Evolutionary conservation across 2,329 filamentous ascomycete genomes (phyloP), one percentile per base, ranked within the genome.

Genomic region (Karstenula rhodostoma): DNA sequence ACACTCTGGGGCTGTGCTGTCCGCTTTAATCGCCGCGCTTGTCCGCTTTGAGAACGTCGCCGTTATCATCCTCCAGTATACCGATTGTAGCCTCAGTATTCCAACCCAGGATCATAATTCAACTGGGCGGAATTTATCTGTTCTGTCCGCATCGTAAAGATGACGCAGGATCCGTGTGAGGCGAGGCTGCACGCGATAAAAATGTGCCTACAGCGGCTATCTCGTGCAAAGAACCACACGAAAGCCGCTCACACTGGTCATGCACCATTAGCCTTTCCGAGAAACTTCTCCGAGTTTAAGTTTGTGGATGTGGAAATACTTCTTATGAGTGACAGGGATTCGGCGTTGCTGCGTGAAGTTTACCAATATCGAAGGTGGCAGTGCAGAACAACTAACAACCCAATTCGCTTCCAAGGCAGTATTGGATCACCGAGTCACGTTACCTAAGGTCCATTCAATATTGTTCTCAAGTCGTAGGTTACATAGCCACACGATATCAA

Each of bases 71-170:
- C 7, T 12, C 19, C 19, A 44, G 2, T 4, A 43, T 43, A 43
- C 40, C 40, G 17, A 43, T 6, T 19, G 19, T 19, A 23, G 8
- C n/a, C 19, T 44, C 42, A 44, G 42, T 22, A 15, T n/a, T 7
- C 13, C 35, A 40, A 40, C 6, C 12, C 13, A 40, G 17, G 6
- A 40, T 17, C 10, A 17, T 12, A 17, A 12, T 40, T 17, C 15
- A 12, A 17, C 35, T 6, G 15, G 6, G 35, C 6, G 25, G 25
- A 29, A 27, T n/a, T 12, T 12, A 17, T 27, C 12, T 29, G 5
- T 7, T 47, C 44, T 27, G 32, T 51, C 32, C 37, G 32, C 48
- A 10, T 51, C 48, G 48, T 37, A 37, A 51, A 37, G 32, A 51
- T 35, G 48, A 51, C 32, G 19, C 29, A 35, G 10, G 8, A 22